Conservation (phyloP, 306 rosid genomes). For the Trifolium fragiferum region DNA sequence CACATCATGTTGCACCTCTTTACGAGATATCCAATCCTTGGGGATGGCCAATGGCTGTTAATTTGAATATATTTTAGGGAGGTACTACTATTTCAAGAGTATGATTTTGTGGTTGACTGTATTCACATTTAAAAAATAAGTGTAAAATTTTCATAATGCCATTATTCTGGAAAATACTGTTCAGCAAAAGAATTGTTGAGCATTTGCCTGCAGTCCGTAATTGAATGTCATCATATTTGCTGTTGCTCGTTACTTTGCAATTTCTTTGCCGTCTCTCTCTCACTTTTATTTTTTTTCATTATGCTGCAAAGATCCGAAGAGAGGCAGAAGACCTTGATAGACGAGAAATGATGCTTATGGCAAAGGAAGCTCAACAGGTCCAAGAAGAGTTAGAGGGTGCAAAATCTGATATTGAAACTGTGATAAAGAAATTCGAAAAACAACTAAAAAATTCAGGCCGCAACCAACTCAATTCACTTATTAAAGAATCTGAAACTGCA, state of each 20-base stretch:
- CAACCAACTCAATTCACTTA: conserved; percentile 60
- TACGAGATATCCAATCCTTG: conserved; percentile 20
- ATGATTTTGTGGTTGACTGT: conserved; percentile 4
- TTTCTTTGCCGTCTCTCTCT: neutral
- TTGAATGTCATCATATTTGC: conserved; percentile 19
- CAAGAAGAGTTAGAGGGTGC: conserved; percentile 64
- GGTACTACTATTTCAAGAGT: conserved; percentile 4
- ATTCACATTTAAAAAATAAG: neutral
- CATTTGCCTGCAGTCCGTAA: conserved; percentile 14
- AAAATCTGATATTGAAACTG: conserved; percentile 68
- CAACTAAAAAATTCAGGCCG: conserved; percentile 56
- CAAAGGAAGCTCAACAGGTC: conserved; percentile 63
- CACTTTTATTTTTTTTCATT: neutral
- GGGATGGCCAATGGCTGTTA: conserved; percentile 15
- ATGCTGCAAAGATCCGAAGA: conserved; percentile 65
- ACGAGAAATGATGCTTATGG: conserved; percentile 71
- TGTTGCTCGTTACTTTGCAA: conserved; percentile 32
- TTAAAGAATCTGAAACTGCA: conserved; percentile 75
- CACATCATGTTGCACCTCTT: neutral
- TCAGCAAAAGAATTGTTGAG: conserved; percentile 15
- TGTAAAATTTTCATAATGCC: neutral
- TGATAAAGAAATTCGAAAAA: conserved; percentile 68
- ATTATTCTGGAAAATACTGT: neutral
- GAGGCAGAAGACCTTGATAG: conserved; percentile 86
- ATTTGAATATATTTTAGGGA: conserved; percentile 11